phyloP scores from a whole-genome alignment of 352 stramenopile genomes.

The Pythium brachiatum region DNA sequence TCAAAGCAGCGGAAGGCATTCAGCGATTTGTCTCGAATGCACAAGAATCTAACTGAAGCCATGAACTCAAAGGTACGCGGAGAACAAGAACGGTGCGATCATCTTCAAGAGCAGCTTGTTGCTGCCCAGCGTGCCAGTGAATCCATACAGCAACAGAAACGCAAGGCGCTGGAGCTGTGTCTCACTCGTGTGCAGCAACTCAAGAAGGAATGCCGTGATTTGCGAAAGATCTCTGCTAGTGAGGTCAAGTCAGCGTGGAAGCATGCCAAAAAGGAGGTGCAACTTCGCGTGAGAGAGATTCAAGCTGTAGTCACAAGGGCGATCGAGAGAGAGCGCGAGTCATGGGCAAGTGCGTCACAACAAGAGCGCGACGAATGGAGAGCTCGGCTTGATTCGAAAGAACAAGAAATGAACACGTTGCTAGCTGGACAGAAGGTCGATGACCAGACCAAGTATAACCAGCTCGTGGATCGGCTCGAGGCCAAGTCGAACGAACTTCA shows the following conservation, averaged over 20 bases:
- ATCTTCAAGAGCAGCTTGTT: conserved; percentile 30
- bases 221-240: conserved; percentile 8
- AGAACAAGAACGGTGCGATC: conserved; percentile 26
- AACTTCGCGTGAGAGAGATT: conserved; percentile 4
- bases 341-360: conserved; percentile 30
- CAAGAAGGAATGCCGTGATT: conserved; percentile 10
- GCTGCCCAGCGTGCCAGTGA: conserved; percentile 11
- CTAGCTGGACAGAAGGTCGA: conserved; percentile 43
- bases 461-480: conserved; percentile 40
- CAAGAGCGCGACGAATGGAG: conserved; percentile 49
- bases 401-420: conserved; percentile 47
- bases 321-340: conserved; percentile 18
- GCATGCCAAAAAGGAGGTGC: conserved; percentile 6
- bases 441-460: conserved; percentile 59
- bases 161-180: conserved; percentile 16
- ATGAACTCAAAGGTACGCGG: conserved; percentile 41
- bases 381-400: conserved; percentile 36
- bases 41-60: conserved; percentile 59
- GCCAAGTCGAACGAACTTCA: conserved; percentile 39
- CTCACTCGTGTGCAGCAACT: conserved; percentile 9
- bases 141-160: not conserved
- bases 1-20: conserved; percentile 57
- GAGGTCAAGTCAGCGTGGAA: conserved; percentile 22
- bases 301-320: not conserved
- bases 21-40: conserved; percentile 56